Percentiles rank a stretch among this genome's conserved stretches.
phyloP scores from a whole-genome alignment of 495 filamentous ascomycete species.

The Cryomyces minteri region DNA sequence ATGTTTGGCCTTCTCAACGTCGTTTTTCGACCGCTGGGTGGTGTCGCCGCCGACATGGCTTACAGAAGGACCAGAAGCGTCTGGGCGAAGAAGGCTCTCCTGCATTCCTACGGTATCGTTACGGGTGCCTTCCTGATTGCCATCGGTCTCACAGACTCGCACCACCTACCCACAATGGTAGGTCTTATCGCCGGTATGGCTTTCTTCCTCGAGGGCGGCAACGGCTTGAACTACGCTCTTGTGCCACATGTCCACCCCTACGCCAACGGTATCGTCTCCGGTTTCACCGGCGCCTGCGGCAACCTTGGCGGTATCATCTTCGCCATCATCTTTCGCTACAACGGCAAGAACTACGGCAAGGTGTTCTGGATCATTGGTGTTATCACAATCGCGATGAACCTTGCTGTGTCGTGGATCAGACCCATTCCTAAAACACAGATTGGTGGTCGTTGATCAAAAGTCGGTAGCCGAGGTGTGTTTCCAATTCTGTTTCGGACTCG shows the following conservation, averaged over 20 bases:
- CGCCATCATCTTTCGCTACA: slow-evolving; percentile 19
- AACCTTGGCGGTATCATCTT: slow-evolving; percentile 23
- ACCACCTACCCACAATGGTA: slow-evolving; percentile 12
- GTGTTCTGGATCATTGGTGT: slow-evolving; percentile 20
- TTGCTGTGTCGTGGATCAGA: slow-evolving; percentile 18
- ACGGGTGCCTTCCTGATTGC: slow-evolving; percentile 18
- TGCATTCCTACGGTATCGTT: slow-evolving; percentile 17
- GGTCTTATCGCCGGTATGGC: slow-evolving; percentile 16
- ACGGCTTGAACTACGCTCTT: slow-evolving; percentile 18
- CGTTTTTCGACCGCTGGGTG: slow-evolving; percentile 18
- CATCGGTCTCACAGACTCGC: slow-evolving; percentile 13
- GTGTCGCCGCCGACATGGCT: slow-evolving; percentile 14
- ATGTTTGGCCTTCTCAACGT: slow-evolving; percentile 23
- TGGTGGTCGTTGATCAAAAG: slow-evolving; percentile 5
- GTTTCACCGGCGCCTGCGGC: slow-evolving; percentile 20
- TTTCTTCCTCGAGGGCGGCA: slow-evolving; percentile 21
- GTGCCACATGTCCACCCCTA: slow-evolving; percentile 21
- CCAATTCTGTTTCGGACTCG: too few relatives aligned
- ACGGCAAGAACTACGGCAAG: slow-evolving; percentile 14
- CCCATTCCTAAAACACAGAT: slow-evolving; percentile 21
- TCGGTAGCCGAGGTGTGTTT: too few relatives aligned
- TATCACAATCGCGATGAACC: slow-evolving; percentile 16
- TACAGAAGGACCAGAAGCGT: slow-evolving; percentile 12
- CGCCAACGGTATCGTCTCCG: slow-evolving; percentile 20
- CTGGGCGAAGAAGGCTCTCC: slow-evolving; percentile 20